A percentile compares a stretch with the other conserved stretches of the same genome.
phyloP scores from a whole-genome alignment of 257 asterid species.

The Asclepias syriaca region DNA sequence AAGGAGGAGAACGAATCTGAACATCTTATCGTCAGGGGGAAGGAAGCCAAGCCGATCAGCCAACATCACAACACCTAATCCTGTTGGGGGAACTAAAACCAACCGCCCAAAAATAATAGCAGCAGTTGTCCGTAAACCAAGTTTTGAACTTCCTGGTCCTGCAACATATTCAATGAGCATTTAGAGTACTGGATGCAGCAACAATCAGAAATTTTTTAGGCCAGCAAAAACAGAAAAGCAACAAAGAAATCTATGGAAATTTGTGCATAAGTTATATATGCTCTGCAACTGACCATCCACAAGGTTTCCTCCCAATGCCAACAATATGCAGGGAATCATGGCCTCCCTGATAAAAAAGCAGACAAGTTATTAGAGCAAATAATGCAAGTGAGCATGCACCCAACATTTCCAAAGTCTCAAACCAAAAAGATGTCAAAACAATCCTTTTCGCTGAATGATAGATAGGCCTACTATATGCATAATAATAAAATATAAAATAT shows the following conservation, averaged over 20 bases:
- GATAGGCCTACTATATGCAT: neutral
- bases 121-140: constrained; percentile 78
- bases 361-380: neutral
- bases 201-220: neutral
- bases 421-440: neutral
- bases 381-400: neutral
- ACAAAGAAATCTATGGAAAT: neutral
- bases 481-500: neutral
- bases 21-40: constrained; percentile 90
- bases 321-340: constrained; percentile 92
- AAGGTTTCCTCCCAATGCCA: constrained; percentile 99
- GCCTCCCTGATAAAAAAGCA: constrained; percentile 65
- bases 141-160: constrained; percentile 89
- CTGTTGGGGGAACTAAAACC: constrained; percentile 79
- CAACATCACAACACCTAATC: constrained; percentile 80
- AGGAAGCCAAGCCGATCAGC: constrained; percentile 90
- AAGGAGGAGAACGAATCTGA: constrained; percentile 87
- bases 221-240: neutral
- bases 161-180: constrained; percentile 18
- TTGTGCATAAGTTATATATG: neutral
- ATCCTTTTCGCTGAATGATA: neutral
- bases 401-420: neutral
- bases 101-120: constrained; percentile 79
- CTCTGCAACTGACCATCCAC: constrained; percentile 55
- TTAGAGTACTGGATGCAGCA: neutral